Conservation (phyloP, 148 eudicot genomes). For the Camellia granthamiana region DNA sequence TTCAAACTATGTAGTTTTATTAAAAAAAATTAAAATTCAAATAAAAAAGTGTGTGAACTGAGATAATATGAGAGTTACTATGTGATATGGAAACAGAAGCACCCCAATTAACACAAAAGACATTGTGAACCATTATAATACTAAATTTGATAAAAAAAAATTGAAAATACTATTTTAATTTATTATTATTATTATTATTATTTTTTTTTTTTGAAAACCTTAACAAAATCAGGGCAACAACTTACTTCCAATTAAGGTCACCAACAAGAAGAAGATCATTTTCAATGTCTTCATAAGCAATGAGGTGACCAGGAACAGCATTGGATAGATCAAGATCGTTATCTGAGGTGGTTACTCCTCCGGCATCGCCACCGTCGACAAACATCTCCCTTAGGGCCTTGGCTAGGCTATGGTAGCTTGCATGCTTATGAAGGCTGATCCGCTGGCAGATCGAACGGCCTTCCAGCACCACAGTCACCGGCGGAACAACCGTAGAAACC, state of each 20-base stretch:
- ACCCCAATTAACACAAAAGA: no score
- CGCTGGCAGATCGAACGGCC: constrained; percentile 87
- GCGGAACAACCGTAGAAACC: constrained; percentile 46
- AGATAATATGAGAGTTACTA: no score
- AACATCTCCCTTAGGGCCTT: constrained; percentile 64
- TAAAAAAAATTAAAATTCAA: no score
- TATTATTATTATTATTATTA: no score
- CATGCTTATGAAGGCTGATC: constrained; percentile 59
- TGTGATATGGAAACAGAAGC: no score
- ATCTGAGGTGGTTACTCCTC: neutral
- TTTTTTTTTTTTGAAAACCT: no score
- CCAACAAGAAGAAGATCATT: constrained; percentile 92
- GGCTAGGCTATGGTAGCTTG: constrained; percentile 61
- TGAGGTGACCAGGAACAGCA: constrained; percentile 75
- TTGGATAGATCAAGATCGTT: constrained; percentile 47
- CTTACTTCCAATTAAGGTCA: constrained; percentile 88
- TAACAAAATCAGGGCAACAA: neutral
- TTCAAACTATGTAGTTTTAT: no score
- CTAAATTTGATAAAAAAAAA: no score
- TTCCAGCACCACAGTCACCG: constrained; percentile 84
- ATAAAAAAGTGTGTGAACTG: no score
- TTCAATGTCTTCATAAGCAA: constrained; percentile 85
- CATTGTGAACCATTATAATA: no score
- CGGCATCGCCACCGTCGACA: constrained; percentile 22
- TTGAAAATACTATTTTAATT: no score